Evolutionary conservation across 2,329 filamentous ascomycete genomes (phyloP), one percentile per base, ranked within the genome.

Genomic region (Pyrenophora graminea): DNA sequence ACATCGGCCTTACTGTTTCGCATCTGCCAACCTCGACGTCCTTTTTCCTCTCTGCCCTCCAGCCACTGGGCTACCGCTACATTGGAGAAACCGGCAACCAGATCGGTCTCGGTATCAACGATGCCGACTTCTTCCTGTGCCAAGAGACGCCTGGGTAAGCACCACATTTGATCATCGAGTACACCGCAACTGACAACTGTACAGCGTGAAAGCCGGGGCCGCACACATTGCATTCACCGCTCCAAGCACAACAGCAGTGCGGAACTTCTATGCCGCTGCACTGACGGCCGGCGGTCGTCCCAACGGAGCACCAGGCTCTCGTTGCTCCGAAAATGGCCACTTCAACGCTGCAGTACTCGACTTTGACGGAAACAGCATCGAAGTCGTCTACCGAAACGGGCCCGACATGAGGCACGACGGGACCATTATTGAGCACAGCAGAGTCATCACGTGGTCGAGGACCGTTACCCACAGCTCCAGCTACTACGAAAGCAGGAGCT

Each of bases 361-460:
- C 72, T 81, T 90, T 47, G 90, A 96, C 75, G 89, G 89, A 43
- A 95, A 96, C 76, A 88, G 83, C 62, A 85, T 96, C 68, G 89
- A 94, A 68, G 88, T 90, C 25, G 84, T 92, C 42, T 88, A 85
- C 69, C 78, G 79, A 45, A 75, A 76, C 45, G 73, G 69, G 34
- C 72, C 70, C 32, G 71, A 69, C 52, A 56, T 69, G 56, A 63
- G 58, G 52, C 71, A 74, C 38, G 73, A 76, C 45, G 71, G 68
- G 2, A 69, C 74, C 17, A 70, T 77, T 15, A 64, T 74, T 32
- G 68, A 75, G 55, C 70, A 76, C 44, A 75, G 73, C 56, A 74
- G 73, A 33, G 78, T 82, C 15, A 67, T 80, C 46, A 76, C 71
- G 27, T 74, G 70, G 69, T 56, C 63, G 45, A 61, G 70, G 40